Evolutionary conservation across 83 land plant species (phyloP).

Genomic region (Picea engelmannii): DNA sequence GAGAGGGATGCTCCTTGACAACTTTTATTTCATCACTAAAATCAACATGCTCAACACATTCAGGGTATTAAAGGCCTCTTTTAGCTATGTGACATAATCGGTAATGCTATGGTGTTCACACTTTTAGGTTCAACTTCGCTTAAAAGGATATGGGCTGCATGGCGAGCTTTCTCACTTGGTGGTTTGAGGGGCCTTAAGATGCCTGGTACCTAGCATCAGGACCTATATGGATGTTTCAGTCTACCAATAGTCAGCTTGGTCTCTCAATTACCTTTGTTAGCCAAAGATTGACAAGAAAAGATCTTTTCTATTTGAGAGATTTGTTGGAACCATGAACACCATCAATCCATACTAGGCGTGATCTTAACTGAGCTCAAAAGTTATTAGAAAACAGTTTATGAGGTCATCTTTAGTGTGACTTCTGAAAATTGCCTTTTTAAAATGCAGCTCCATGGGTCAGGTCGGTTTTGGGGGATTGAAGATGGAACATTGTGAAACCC

Average conservation of each 20-base stretch:
- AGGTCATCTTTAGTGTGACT: not conserved
- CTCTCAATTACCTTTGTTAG: not conserved
- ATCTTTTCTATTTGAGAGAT: not conserved
- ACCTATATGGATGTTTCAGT: not conserved
- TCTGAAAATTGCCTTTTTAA: not conserved
- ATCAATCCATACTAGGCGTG: not conserved
- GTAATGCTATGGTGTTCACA: not conserved
- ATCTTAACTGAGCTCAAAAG: not conserved
- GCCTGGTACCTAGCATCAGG: not conserved
- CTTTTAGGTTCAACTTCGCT: not conserved
- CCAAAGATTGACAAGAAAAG: not conserved
- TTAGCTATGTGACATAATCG: not conserved
- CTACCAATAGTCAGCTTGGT: not conserved
- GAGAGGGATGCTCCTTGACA: not conserved
- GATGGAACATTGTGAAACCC: not conserved
- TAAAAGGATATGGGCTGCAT: not conserved
- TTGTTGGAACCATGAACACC: not conserved
- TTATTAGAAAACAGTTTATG: not conserved
- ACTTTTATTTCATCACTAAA: not conserved
- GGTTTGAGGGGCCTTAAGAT: not conserved
- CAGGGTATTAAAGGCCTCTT: not conserved
- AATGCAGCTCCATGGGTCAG: not conserved
- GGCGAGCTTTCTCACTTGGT: not conserved
- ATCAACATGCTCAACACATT: not conserved
- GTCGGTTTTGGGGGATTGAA: not conserved